phyloP scores from a whole-genome alignment of 129 eudicot genomes.

The Smallanthus sonchifolius region DNA sequence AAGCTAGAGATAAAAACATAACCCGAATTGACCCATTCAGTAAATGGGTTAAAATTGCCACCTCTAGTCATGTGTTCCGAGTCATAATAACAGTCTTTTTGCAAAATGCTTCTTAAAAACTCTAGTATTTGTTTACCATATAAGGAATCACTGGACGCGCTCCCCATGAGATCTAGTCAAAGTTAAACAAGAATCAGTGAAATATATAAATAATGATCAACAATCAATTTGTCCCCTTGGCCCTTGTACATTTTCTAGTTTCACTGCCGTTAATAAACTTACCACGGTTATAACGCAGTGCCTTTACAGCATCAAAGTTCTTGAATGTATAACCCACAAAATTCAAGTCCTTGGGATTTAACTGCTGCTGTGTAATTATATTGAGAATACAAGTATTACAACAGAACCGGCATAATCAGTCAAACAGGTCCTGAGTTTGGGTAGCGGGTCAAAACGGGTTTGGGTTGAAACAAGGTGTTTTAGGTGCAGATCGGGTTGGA shows the following conservation, averaged over 20 bases:
- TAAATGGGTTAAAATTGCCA: too few species aligned
- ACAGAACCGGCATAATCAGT: too few species aligned
- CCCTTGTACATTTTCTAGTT: too few species aligned
- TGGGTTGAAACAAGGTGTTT: too few species aligned
- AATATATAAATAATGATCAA: not conserved
- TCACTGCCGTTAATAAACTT: not conserved
- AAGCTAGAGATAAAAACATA: not conserved
- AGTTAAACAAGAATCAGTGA: conserved; percentile 4
- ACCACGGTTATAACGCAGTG: conserved; percentile 67
- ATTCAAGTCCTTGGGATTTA: conserved; percentile 78
- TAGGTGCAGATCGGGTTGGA: too few species aligned
- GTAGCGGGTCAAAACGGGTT: too few species aligned
- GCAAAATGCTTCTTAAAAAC: too few species aligned
- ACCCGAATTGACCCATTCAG: too few species aligned
- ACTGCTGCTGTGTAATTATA: conserved; percentile 42
- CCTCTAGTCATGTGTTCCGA: not conserved
- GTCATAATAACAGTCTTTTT: too few species aligned
- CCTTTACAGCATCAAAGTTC: conserved; percentile 95
- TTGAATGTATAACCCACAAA: conserved; percentile 97
- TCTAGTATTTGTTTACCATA: conserved; percentile 38
- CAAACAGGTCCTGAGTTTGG: too few species aligned
- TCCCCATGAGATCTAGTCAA: conserved; percentile 58
- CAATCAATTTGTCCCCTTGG: too few species aligned
- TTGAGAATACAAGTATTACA: not conserved
- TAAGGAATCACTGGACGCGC: conserved; percentile 57